Evolutionary conservation across 192 early-diverging fungal species (phyloP).

Genomic region (Linnemannia schmuckeri): DNA sequence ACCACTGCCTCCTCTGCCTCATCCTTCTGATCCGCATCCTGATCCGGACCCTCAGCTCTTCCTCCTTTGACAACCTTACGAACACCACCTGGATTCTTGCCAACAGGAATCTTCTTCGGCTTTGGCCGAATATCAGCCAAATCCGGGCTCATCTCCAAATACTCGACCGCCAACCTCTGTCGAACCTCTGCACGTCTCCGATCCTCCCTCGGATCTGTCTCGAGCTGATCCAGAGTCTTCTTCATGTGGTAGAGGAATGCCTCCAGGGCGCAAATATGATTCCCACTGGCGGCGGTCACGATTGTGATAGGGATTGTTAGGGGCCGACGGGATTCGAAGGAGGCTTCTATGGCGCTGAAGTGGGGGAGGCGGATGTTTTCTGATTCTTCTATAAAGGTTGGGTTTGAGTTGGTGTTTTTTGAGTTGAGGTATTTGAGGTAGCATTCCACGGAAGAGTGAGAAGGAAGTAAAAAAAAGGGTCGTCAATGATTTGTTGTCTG

Average conservation of each 20-base stretch:
- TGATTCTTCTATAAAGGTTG: neutral
- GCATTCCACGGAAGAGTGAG: neutral
- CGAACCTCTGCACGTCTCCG: neutral
- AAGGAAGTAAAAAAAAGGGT: neutral
- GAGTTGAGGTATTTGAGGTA: neutral
- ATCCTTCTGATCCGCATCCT: neutral
- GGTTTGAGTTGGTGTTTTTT: neutral
- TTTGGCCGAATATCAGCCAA: slow-evolving; percentile 3
- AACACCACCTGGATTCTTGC: neutral
- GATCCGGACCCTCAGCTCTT: neutral
- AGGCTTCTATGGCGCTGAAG: slow-evolving; percentile 26
- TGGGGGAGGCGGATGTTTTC: neutral
- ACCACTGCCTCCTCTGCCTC: neutral
- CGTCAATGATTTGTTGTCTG: neutral
- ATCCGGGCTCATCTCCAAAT: slow-evolving; percentile 17
- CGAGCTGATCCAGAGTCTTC: slow-evolving; percentile 15
- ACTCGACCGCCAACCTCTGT: neutral
- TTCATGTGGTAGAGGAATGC: slow-evolving; percentile 61
- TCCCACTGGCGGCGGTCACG: slow-evolving; percentile 63
- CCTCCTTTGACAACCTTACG: neutral
- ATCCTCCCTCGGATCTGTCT: slow-evolving; percentile 18
- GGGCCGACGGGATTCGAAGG: slow-evolving; percentile 16
- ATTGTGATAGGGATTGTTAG: slow-evolving; percentile 56
- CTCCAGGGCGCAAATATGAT: slow-evolving; percentile 63
- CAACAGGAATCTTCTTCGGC: neutral